phyloP scores from a whole-genome alignment of 2,329 filamentous ascomycete genomes.

The Alternaria triticina region DNA sequence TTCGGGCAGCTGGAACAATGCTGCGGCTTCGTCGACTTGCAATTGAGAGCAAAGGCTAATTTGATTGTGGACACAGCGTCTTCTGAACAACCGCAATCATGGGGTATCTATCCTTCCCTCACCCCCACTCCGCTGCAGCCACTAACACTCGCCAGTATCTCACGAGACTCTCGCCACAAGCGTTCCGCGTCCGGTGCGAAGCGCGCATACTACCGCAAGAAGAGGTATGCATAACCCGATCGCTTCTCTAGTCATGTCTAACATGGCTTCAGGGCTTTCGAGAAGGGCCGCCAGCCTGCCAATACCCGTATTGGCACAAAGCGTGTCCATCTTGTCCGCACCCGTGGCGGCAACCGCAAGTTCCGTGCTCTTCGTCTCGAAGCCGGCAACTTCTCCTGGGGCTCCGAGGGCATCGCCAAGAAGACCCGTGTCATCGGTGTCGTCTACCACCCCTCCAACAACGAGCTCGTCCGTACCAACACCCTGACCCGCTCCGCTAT shows the following conservation, averaged over 20 bases:
- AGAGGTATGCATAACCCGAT: slow-evolving; percentile 65
- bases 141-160: slow-evolving; percentile 74
- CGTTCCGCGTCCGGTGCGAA: slow-evolving; percentile 99
- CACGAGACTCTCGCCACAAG: slow-evolving; percentile 99
- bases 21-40: slow-evolving; percentile 15
- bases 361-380: slow-evolving; percentile 99
- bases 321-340: slow-evolving; percentile 96
- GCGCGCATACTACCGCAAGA: slow-evolving; percentile 65
- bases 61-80: slow-evolving; percentile 39
- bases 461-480: slow-evolving; percentile 99
- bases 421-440: slow-evolving; percentile 99
- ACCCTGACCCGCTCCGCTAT: slow-evolving; percentile 99
- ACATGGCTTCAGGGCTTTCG: slow-evolving; percentile 92
- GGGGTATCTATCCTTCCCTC: slow-evolving; percentile 52
- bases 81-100: slow-evolving; percentile 59
- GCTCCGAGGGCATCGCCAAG: slow-evolving; percentile 95
- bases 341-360: slow-evolving; percentile 98
- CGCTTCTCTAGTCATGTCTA: slow-evolving; percentile 69
- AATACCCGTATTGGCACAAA: slow-evolving; percentile 99
- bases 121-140: slow-evolving; percentile 4
- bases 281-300: slow-evolving; percentile 98
- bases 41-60: slow-evolving; percentile 34
- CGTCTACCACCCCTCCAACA: slow-evolving; percentile 99
- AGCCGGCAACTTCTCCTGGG: slow-evolving; percentile 99
- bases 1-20: slow-evolving; percentile 9